Evolutionary conservation across 306 rosid genomes (phyloP).

Genomic region (Dicorynia guianensis): DNA sequence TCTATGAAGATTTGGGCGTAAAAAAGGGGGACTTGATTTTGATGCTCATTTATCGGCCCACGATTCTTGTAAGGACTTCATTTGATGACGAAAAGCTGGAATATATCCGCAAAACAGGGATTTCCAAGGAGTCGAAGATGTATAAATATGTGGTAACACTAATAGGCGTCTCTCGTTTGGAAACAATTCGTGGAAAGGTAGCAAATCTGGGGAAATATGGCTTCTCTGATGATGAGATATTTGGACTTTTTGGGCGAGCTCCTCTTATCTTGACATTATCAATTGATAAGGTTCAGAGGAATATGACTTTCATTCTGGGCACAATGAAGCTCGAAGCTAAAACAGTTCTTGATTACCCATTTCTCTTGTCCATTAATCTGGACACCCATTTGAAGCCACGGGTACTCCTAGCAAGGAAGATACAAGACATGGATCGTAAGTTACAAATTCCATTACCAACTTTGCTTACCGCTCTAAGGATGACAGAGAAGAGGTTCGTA

Average conservation of each 20-base stretch:
- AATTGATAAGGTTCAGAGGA: constrained; percentile 84
- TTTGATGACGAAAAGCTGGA: constrained; percentile 76
- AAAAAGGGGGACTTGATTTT: constrained; percentile 59
- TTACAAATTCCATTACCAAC: constrained; percentile 35
- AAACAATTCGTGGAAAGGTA: constrained; percentile 66
- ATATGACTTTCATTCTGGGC: constrained; percentile 77
- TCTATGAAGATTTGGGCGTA: constrained; percentile 69
- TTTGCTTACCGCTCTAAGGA: constrained; percentile 60
- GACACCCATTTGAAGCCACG: constrained; percentile 79
- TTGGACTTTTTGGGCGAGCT: constrained; percentile 55
- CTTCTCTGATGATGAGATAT: constrained; percentile 67
- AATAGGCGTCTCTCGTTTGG: constrained; percentile 72
- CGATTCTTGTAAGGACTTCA: constrained; percentile 65
- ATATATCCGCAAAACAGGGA: constrained; percentile 56
- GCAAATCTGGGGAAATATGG: constrained; percentile 70
- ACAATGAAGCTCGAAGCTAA: constrained; percentile 76
- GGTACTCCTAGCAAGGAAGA: constrained; percentile 57
- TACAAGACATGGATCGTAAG: constrained; percentile 59
- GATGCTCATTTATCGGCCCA: constrained; percentile 69
- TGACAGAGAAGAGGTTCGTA: constrained; percentile 72
- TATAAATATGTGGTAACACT: constrained; percentile 74
- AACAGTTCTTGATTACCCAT: constrained; percentile 55
- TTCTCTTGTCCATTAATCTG: constrained; percentile 60
- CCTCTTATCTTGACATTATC: constrained; percentile 71
- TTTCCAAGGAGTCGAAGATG: constrained; percentile 62